These are phyloP conservation scores for Naganishia vaughanmartiniae DNA, from an alignment of 768 basidiomycete species.

Conservation along the genomic window DNA sequence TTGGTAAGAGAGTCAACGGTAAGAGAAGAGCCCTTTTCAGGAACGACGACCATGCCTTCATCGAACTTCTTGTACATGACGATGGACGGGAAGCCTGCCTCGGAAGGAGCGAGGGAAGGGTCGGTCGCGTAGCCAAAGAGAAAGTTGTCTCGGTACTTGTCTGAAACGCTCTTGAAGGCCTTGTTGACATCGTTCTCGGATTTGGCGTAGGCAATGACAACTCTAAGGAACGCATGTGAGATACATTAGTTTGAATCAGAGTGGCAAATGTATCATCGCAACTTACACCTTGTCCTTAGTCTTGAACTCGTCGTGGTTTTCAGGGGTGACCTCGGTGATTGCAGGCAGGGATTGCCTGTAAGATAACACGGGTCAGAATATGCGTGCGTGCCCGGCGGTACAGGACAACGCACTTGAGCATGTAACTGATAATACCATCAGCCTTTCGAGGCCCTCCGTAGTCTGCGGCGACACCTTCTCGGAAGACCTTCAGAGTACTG, in stretches of 20 bases:
- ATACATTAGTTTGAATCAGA: background rate
- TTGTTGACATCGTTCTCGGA: conserved; percentile 70
- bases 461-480: conserved; percentile 72
- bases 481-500: conserved; percentile 88
- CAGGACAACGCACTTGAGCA: conserved; percentile 72
- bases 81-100: conserved; percentile 68
- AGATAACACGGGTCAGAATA: conserved; percentile 32
- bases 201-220: conserved; percentile 77
- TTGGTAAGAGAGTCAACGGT: conserved; percentile 62
- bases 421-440: conserved; percentile 93
- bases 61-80: conserved; percentile 92
- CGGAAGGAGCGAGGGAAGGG: conserved; percentile 55
- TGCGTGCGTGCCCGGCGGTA: background rate
- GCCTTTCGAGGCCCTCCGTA: conserved; percentile 88
- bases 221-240: conserved; percentile 49
- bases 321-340: conserved; percentile 73
- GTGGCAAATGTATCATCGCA: background rate
- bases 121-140: conserved; percentile 87
- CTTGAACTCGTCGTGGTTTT: conserved; percentile 79
- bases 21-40: conserved; percentile 36
- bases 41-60: conserved; percentile 60
- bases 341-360: conserved; percentile 86
- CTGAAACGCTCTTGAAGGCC: conserved; percentile 75
- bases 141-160: conserved; percentile 85
- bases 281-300: conserved; percentile 72